Percentiles rank a stretch among this genome's conserved stretches.
Conservation (phyloP, 768 basidiomycete species). For the Leucocoprinus sp. region DNA sequence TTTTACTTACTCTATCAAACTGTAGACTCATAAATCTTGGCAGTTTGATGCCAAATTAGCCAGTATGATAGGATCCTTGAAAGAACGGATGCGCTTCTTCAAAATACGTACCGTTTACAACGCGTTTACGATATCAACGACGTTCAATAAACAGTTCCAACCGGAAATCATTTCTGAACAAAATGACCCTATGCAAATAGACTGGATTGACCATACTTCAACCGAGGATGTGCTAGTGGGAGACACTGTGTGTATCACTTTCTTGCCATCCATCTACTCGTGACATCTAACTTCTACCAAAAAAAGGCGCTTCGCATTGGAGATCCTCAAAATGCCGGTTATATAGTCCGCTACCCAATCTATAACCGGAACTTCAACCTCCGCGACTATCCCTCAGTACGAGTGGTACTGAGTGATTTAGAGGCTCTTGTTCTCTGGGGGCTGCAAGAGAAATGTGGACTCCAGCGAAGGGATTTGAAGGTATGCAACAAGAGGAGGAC, state of each 20-base stretch:
- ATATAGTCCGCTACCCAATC: slow-evolving; percentile 76
- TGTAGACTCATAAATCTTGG: background rate
- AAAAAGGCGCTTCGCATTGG: slow-evolving; percentile 60
- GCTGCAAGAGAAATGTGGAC: slow-evolving; percentile 52
- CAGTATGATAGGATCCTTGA: slow-evolving; percentile 60
- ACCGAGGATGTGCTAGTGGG: slow-evolving; percentile 56
- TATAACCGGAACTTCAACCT: slow-evolving; percentile 77
- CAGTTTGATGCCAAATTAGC: slow-evolving; percentile 76
- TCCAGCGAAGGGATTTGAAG: slow-evolving; percentile 49
- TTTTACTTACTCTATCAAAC: background rate
- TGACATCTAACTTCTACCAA: background rate
- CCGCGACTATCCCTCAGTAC: slow-evolving; percentile 63
- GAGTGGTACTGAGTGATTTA: slow-evolving; percentile 69
- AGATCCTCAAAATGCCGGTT: slow-evolving; percentile 61
- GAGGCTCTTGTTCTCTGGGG: slow-evolving; percentile 57
- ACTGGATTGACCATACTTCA: slow-evolving; percentile 64
- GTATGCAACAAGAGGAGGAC: slow-evolving; percentile 27
- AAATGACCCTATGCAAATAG: slow-evolving; percentile 75
- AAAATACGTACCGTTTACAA: slow-evolving; percentile 70
- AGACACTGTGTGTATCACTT: slow-evolving; percentile 43
- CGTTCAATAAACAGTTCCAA: slow-evolving; percentile 76
- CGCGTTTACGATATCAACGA: slow-evolving; percentile 60
- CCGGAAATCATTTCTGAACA: slow-evolving; percentile 81
- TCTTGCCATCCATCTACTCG: background rate
- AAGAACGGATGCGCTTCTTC: slow-evolving; percentile 82